phyloP scores from a whole-genome alignment of 202 grass and related monocot species.

The Elaeis oleifera region DNA sequence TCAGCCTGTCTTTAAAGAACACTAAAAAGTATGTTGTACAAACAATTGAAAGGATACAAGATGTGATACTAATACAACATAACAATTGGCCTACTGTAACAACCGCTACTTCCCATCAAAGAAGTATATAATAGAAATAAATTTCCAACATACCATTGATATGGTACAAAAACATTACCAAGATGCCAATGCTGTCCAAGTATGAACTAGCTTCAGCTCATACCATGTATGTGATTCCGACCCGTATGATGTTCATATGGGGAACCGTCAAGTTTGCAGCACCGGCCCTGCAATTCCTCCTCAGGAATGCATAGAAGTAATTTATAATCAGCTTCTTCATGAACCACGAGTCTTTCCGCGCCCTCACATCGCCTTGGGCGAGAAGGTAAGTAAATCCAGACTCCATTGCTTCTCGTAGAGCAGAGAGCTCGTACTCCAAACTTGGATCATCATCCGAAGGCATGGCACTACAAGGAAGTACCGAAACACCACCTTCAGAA shows the following conservation, averaged over 20 bases:
- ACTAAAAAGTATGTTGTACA: too few relatives aligned
- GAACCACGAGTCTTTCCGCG: conserved; percentile 88
- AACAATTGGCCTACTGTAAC: too few relatives aligned
- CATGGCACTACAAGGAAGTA: conserved; percentile 48
- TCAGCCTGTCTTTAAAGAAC: too few relatives aligned
- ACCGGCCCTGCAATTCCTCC: conserved; percentile 93
- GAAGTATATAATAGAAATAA: too few relatives aligned
- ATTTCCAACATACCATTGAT: too few relatives aligned
- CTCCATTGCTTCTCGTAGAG: conserved; percentile 78
- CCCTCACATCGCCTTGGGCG: conserved; percentile 75
- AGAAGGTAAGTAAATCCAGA: conserved; percentile 93
- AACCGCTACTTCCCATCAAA: too few relatives aligned
- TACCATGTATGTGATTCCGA: conserved; percentile 95
- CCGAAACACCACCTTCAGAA: conserved; percentile 21
- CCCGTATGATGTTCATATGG: conserved; percentile 88
- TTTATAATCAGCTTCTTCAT: conserved; percentile 86
- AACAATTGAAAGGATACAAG: too few relatives aligned
- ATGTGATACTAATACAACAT: too few relatives aligned
- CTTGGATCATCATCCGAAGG: conserved; percentile 61
- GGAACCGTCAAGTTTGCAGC: conserved; percentile 81
- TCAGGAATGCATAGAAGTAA: conserved; percentile 91
- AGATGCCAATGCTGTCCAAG: too few relatives aligned
- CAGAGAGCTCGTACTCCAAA: conserved; percentile 80
- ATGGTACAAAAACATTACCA: too few relatives aligned
- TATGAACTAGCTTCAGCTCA: conserved; percentile 14